Evolutionary conservation across 768 basidiomycete species (phyloP).

Genomic region (Phanerochaete carnosa): DNA sequence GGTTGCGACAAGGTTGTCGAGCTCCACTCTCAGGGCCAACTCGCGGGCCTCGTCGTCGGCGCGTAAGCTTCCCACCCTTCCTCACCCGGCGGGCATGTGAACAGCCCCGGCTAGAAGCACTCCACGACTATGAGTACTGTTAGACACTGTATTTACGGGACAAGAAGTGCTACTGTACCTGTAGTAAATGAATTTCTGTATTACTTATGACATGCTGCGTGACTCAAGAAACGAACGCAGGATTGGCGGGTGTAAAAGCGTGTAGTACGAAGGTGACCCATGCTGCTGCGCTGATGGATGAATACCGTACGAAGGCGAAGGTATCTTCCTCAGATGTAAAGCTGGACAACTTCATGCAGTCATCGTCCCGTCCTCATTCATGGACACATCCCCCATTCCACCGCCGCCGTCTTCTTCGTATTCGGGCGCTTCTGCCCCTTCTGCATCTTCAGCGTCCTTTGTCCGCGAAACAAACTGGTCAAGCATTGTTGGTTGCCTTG

Average conservation of each 20-base stretch:
- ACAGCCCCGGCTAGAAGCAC: neutral
- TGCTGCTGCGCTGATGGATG: no score
- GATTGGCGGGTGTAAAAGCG: no score
- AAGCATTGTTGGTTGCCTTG: constrained; percentile 37
- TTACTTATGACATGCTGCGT: neutral
- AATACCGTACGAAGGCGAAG: no score
- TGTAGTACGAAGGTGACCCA: neutral
- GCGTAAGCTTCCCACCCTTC: constrained; percentile 3
- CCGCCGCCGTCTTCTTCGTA: constrained; percentile 19
- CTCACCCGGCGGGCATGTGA: neutral
- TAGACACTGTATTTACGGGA: neutral
- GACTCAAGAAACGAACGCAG: no score
- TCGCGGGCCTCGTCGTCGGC: constrained; percentile 14
- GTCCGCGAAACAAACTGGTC: constrained; percentile 43
- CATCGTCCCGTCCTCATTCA: constrained; percentile 66
- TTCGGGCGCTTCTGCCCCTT: constrained; percentile 4
- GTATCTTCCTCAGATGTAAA: no score
- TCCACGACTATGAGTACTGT: neutral
- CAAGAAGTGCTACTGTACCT: neutral
- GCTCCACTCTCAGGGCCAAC: constrained; percentile 25
- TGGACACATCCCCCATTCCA: constrained; percentile 36
- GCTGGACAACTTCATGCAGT: constrained; percentile 12
- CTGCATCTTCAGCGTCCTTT: constrained; percentile 16
- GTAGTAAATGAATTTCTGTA: neutral
- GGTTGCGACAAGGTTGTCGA: constrained; percentile 29